These are phyloP conservation scores for Periconia digitata DNA, from an alignment of 2,329 filamentous ascomycete genomes.

Conservation along the genomic window DNA sequence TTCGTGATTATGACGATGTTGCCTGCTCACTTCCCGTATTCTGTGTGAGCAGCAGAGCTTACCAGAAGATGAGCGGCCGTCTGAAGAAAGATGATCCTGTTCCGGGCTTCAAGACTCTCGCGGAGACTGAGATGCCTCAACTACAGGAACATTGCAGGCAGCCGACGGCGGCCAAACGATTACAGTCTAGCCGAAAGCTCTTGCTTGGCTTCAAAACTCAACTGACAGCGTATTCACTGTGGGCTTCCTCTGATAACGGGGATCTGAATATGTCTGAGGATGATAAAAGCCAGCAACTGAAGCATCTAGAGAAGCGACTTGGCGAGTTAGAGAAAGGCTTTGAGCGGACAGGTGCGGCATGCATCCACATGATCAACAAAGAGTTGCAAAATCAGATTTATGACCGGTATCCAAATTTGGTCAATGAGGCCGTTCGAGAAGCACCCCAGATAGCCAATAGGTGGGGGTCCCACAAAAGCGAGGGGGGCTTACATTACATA, in stretches of 20 bases:
- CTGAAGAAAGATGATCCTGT: slow-evolving; percentile 55
- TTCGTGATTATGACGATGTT: slow-evolving; percentile 58
- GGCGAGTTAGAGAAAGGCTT: slow-evolving; percentile 46
- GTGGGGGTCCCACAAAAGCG: slow-evolving; percentile 43
- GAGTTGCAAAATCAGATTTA: slow-evolving; percentile 51
- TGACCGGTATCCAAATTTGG: slow-evolving; percentile 45
- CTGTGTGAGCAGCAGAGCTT: slow-evolving; percentile 64
- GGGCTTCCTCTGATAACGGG: slow-evolving; percentile 50
- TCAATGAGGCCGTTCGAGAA: slow-evolving; percentile 43
- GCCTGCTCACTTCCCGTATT: slow-evolving; percentile 62
- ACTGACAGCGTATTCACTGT: slow-evolving; percentile 56
- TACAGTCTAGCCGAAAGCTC: slow-evolving; percentile 51
- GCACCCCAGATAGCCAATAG: slow-evolving; percentile 34
- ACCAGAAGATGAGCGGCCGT: slow-evolving; percentile 62
- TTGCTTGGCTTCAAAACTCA: slow-evolving; percentile 55
- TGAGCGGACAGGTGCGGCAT: slow-evolving; percentile 43
- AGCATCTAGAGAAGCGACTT: slow-evolving; percentile 44
- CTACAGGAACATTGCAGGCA: slow-evolving; percentile 62
- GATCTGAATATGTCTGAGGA: slow-evolving; percentile 45
- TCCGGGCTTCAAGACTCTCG: slow-evolving; percentile 53
- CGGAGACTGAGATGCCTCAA: slow-evolving; percentile 62
- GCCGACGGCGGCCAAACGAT: slow-evolving; percentile 55
- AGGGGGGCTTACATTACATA: slow-evolving; percentile 52
- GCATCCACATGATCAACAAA: slow-evolving; percentile 43
- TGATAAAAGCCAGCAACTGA: slow-evolving; percentile 43